Conservation (phyloP, 441 rosid genomes). For the Erodium moschatum region DNA sequence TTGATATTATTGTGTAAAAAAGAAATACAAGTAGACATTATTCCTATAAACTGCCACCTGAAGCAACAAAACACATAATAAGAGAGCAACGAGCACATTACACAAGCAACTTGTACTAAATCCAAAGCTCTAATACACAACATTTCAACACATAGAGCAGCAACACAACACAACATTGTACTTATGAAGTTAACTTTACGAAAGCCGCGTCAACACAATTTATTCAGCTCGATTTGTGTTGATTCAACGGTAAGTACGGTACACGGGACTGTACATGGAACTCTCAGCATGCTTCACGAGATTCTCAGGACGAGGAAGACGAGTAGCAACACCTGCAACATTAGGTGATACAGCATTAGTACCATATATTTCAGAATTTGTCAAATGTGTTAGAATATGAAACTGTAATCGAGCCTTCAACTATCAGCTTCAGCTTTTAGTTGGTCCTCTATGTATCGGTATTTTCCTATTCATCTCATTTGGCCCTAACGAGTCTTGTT, state of each 20-base stretch:
- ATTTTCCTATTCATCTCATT: no score
- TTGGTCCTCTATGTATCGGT: no score
- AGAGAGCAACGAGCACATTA: neutral
- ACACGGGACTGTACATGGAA: neutral
- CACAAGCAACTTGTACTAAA: neutral
- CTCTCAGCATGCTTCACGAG: neutral
- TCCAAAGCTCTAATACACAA: neutral
- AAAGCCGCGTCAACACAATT: neutral
- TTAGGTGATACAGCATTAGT: neutral
- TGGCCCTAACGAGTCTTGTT: no score
- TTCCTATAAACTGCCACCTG: no score
- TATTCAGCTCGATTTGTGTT: neutral
- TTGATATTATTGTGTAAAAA: no score
- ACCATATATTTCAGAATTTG: no score
- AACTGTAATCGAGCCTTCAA: no score
- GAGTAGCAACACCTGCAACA: neutral
- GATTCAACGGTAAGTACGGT: neutral
- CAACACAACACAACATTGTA: neutral
- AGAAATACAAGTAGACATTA: no score
- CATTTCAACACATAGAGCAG: neutral
- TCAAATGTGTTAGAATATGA: no score
- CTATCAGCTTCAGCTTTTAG: no score
- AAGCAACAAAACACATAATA: no score
- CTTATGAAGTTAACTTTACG: neutral
- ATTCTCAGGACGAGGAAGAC: neutral